Evolutionary conservation across 2,329 filamentous ascomycete species (phyloP), one percentile per base, ranked within the genome.

Genomic region (Trichoderma arundinaceum): DNA sequence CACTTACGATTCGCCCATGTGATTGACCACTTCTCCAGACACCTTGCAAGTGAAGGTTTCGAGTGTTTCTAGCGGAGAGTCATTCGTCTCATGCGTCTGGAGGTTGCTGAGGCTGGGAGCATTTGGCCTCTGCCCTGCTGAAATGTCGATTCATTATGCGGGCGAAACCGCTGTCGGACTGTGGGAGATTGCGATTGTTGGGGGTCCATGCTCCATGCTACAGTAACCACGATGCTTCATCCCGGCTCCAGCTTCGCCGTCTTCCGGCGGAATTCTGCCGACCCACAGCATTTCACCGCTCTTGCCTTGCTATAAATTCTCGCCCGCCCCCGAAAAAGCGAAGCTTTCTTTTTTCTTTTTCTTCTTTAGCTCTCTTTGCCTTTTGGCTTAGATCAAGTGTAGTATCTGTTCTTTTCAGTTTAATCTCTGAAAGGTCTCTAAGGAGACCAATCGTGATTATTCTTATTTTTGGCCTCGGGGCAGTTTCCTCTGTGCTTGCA

Each of bases 351-450:
- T 71, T 67, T 77, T 72, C 66, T 71, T 72, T 77, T 71, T 63
- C 48, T 67, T 76, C 76, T 68, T 75, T 73, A 79, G 77, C 77
- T 79, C 77, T 79, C 77, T 79, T 79, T 79, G 77, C 77, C 82
- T 82, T 84, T 84, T 87, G 84, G 87, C 87, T 91, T 91, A 92
- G 90, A 92, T 92, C 90, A 92, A 92, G 89, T 92, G 89, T 92
- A 92, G 90, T 92, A 92, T 92, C 90, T 92, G 90, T 93, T 94
- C 90, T 93, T 92, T 91, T 92, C 89, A 94, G 91, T 92, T 93
- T 94, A 93, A 93, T 92, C 89, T 90, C 90, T 94, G 90, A 90
- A 91, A 92, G 85, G 84, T 83, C 83, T 84, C 88, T 86, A 91
- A 82, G 83, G 87, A 83, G 82, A 82, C 83, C 83, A 86, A 86